phyloP scores from a whole-genome alignment of 495 filamentous ascomycete species.

The Tuber brumale region DNA sequence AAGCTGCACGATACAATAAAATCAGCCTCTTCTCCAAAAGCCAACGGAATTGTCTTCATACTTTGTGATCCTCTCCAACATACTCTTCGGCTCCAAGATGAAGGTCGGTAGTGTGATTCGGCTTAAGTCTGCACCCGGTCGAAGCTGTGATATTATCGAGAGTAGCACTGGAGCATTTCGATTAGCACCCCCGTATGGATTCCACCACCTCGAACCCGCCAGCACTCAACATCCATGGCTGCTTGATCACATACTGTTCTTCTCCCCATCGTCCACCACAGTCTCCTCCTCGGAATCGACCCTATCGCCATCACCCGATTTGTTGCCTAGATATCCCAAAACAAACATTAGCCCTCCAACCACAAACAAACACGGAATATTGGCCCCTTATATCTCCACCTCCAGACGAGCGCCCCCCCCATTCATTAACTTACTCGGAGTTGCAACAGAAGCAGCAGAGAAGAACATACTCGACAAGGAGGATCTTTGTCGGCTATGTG shows the following conservation, averaged over 20 bases:
- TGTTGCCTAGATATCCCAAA: conserved; percentile 33
- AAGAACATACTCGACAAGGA: conserved; percentile 41
- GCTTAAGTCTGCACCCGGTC: conserved; percentile 90
- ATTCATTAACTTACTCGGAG: conserved; percentile 35
- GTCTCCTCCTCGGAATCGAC: conserved; percentile 38
- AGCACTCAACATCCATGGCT: background rate
- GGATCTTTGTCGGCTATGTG: conserved; percentile 39
- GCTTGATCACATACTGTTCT: conserved; percentile 34
- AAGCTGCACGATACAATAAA: conserved; percentile 56
- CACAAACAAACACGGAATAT: conserved; percentile 8
- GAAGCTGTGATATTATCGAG: conserved; percentile 85
- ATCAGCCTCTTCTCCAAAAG: conserved; percentile 12
- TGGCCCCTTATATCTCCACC: background rate
- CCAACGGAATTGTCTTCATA: conserved; percentile 47
- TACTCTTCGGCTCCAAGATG: conserved; percentile 93
- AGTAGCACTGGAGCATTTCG: conserved; percentile 33
- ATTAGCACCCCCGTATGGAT: conserved; percentile 20
- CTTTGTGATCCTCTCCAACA: conserved; percentile 99
- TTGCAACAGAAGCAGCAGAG: conserved; percentile 31
- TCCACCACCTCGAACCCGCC: background rate
- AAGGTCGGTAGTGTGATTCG: conserved; percentile 94
- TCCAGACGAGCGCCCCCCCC: background rate
- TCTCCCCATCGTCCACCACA: conserved; percentile 42
- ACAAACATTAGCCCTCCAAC: conserved; percentile 24
- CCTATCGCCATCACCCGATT: conserved; percentile 26